Conservation (phyloP, 352 stramenopile genomes). For the Phytopythium vexans region DNA sequence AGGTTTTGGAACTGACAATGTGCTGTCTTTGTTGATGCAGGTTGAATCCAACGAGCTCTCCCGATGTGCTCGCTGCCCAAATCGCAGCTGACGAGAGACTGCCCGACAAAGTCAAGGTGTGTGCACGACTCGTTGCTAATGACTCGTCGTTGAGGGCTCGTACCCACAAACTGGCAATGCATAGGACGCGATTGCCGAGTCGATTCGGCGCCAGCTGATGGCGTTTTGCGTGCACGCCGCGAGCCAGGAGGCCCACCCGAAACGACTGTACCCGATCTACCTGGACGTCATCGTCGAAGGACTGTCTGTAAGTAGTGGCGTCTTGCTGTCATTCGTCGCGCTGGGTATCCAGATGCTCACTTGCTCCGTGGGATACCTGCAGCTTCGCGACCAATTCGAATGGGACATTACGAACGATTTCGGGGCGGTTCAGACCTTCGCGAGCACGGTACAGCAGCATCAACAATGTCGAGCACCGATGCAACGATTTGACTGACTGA, state of each 20-base stretch:
- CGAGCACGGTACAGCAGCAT: constrained; percentile 19
- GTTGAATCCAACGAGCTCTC: constrained; percentile 23
- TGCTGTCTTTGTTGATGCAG: constrained; percentile 9
- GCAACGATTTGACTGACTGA: neutral
- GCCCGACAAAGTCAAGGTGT: constrained; percentile 37
- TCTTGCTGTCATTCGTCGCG: too few species aligned
- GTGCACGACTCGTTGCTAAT: neutral
- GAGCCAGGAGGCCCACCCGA: constrained; percentile 6
- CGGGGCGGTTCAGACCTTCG: constrained; percentile 46
- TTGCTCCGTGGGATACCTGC: neutral
- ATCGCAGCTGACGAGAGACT: constrained; percentile 67
- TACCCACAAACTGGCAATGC: neutral
- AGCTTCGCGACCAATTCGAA: constrained; percentile 80
- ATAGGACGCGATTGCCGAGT: constrained; percentile 64
- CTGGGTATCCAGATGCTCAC: too few species aligned
- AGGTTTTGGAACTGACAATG: neutral
- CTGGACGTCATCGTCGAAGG: constrained; percentile 70
- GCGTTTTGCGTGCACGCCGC: constrained; percentile 41
- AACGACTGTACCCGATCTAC: constrained; percentile 59
- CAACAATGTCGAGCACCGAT: too few species aligned
- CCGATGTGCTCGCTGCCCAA: constrained; percentile 49
- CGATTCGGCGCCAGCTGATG: constrained; percentile 64
- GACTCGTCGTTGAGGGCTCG: neutral
- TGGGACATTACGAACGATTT: constrained; percentile 69
- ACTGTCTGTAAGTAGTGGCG: constrained; percentile 37